phyloP scores from a whole-genome alignment of 2,329 filamentous ascomycete species.

The Cylindrodendrum hubeiense region DNA sequence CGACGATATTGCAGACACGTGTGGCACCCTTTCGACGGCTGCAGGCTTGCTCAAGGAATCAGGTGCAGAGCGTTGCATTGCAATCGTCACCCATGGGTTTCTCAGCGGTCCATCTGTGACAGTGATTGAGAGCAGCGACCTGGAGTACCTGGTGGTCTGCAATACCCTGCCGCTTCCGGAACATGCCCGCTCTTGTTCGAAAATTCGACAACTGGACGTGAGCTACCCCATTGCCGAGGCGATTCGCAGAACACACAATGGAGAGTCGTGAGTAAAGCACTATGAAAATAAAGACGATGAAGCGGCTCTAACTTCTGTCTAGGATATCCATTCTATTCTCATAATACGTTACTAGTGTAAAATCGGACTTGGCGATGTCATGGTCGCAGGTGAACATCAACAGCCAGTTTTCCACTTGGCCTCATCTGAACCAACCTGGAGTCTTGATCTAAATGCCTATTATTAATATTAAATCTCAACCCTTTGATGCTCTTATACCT shows the following conservation, averaged over 20 bases:
- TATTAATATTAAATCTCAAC: too few species aligned
- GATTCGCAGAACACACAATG: conserved; percentile 11
- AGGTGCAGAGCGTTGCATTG: conserved; percentile 86
- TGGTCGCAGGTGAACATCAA: too few species aligned
- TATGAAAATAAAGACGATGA: too few species aligned
- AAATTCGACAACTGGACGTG: too few species aligned
- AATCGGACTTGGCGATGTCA: too few species aligned
- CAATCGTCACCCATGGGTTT: conserved; percentile 94
- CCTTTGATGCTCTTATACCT: neutral
- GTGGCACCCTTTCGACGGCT: conserved; percentile 84
- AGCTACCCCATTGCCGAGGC: conserved; percentile 6
- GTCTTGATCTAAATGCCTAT: too few species aligned
- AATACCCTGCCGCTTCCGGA: conserved; percentile 6
- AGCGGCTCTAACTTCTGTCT: too few species aligned
- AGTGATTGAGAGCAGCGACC: conserved; percentile 9
- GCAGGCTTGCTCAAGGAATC: conserved; percentile 88
- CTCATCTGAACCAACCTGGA: too few species aligned
- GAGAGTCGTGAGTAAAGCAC: neutral
- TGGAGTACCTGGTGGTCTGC: neutral
- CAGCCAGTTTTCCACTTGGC: too few species aligned
- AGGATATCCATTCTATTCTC: too few species aligned
- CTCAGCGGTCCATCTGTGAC: conserved; percentile 69
- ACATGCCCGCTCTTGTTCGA: neutral
- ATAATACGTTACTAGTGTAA: too few species aligned
- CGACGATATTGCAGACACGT: conserved; percentile 97